Base-by-base conservation (phyloP, 208 protist species). In the Herpetomonas muscarum region DNA sequence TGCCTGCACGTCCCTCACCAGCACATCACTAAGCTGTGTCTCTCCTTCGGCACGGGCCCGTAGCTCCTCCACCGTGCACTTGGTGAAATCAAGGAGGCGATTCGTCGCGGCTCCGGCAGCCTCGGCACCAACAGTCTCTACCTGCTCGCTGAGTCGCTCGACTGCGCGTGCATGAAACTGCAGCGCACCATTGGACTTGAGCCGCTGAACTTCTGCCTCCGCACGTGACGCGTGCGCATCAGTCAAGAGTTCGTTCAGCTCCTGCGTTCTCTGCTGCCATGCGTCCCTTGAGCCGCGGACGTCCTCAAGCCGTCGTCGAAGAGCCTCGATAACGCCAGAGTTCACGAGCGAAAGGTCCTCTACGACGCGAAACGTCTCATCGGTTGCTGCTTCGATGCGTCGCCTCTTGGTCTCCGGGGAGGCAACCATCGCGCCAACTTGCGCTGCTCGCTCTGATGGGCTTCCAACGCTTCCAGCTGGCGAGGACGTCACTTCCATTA, bases 1-100 rank as follows among this genome's bases (percentile, higher is more conserved):
- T 15, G 46, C 54, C 25, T 49, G 75, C 22, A 87, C 73, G 45
- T 75, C 63, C 30, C 59, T 46, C 9, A 77, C 60, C 28, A 90
- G 69, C 0, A 53, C 50, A n/a, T 70, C 24, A 52, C 74, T 81
- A 24, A 70, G 51, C n/a, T 71, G 50, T 68, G 75, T 48, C 58
- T 75, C 50, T 25, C 73, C 46, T 61, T 67, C 32, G 65, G 81
- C 30, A 59, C 76, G 52, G 50, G 54, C 57, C 12, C 71, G 31
- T 19, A 51, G 26, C 1, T 70, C 64, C 24, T 58, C 50, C 1
- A 74, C 42, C 1, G 71, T 21, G 5, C 61, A 44, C n/a, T 61
- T 12, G 19, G 19, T n/a, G 7, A 25, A 53, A 6, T 39, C 19
- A n/a, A 64, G 17, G 39, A 73, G 55, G 10, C 55, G 52, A 13